Percentiles rank a stretch among this genome's conserved stretches.
Conservation (phyloP, 257 asterid genomes). For the Primulina tabacum region DNA sequence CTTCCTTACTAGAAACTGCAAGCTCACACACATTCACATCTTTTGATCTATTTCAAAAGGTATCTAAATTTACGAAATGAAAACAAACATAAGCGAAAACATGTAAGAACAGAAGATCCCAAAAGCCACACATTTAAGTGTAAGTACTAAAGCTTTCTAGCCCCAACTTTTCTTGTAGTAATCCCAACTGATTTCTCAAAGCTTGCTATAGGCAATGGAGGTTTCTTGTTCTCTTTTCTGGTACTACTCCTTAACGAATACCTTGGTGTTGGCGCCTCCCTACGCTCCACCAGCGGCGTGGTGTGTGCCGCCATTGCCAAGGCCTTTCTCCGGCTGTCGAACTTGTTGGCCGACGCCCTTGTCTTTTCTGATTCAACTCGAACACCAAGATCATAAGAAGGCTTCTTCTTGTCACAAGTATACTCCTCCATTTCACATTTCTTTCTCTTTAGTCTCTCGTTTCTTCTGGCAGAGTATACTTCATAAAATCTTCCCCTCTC, state of each 20-base stretch:
- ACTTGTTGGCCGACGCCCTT: conserved; percentile 38
- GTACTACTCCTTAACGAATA: conserved; percentile 62
- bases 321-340: conserved; percentile 42
- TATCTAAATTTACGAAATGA: no score
- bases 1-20: neutral
- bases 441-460: conserved; percentile 85
- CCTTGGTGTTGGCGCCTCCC: conserved; percentile 58
- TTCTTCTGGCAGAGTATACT: conserved; percentile 75
- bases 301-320: conserved; percentile 23
- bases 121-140: conserved; percentile 25
- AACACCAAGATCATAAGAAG: conserved; percentile 68
- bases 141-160: conserved; percentile 40
- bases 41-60: neutral
- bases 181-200: conserved; percentile 46
- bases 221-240: conserved; percentile 72
- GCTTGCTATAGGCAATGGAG: conserved; percentile 42
- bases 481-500: conserved; percentile 87
- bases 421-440: conserved; percentile 52
- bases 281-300: conserved; percentile 54
- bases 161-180: conserved; percentile 46
- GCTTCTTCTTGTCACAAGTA: conserved; percentile 41
- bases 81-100: no score
- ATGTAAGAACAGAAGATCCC: neutral
- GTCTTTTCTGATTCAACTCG: conserved; percentile 71
- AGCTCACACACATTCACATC: neutral